These are phyloP conservation scores for Senecio squalidus DNA, from an alignment of 140 eudicot species.

Conservation along the genomic window DNA sequence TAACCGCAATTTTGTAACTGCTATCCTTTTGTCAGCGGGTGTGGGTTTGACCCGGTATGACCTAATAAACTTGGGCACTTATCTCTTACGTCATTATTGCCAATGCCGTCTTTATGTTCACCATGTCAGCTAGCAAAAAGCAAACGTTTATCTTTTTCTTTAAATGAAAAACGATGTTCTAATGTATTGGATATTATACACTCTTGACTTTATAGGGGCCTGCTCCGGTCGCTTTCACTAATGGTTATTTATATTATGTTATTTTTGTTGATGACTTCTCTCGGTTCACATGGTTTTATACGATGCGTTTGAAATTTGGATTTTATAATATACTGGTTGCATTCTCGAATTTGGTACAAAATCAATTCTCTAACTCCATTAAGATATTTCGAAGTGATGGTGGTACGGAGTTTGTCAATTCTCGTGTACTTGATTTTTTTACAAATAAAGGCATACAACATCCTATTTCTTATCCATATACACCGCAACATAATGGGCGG, in stretches of 20 bases:
- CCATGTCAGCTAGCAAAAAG: not conserved
- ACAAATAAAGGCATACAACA: not conserved
- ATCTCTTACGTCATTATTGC: too few species aligned
- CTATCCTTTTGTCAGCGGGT: too few species aligned
- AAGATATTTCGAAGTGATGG: not conserved
- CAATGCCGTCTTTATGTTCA: not conserved
- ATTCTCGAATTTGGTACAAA: not conserved
- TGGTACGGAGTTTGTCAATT: not conserved
- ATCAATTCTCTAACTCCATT: not conserved
- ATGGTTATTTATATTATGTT: not conserved
- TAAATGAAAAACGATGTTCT: not conserved
- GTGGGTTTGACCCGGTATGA: too few species aligned
- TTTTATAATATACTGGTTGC: not conserved
- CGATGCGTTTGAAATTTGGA: not conserved
- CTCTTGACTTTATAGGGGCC: not conserved
- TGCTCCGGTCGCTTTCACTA: not conserved
- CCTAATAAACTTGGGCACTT: too few species aligned
- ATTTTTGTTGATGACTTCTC: not conserved
- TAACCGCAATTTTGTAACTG: too few species aligned
- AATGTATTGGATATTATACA: not conserved
- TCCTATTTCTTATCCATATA: not conserved
- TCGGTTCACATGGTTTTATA: not conserved
- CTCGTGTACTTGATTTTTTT: not conserved
- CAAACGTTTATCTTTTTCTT: not conserved
- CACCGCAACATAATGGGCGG: not conserved